These are phyloP conservation scores for Coelastrella sp. DNA, from an alignment of 139 green algal genomes.

Conservation along the genomic window DNA sequence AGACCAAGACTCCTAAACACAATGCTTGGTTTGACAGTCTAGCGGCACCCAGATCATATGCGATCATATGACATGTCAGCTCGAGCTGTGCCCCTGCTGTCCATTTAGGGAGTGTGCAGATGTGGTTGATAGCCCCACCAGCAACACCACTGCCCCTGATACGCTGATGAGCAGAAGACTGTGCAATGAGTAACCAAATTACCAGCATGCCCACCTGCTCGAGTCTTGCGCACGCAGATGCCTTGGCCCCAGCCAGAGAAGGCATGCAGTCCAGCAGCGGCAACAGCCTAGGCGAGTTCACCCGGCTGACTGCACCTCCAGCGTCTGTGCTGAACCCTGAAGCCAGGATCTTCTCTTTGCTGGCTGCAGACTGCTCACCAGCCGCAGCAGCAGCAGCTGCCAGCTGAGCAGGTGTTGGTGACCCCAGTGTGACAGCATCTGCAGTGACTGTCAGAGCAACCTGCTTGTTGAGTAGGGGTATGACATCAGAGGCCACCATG, in stretches of 20 bases:
- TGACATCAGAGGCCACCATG: constrained; percentile 55
- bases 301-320: constrained; percentile 18
- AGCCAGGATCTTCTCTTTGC: neutral
- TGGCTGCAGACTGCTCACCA: neutral
- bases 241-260: constrained; percentile 84
- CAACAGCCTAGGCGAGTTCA: constrained; percentile 58
- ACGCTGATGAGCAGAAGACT: no score
- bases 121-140: no score
- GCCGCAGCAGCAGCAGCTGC: constrained; percentile 19
- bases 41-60: no score
- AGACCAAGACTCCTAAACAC: no score
- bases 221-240: constrained; percentile 84
- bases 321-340: neutral
- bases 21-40: no score
- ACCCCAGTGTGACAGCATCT: constrained; percentile 50
- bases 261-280: constrained; percentile 65
- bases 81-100: no score
- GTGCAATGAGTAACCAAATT: neutral
- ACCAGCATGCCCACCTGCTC: constrained; percentile 28
- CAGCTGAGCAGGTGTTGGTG: neutral
- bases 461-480: constrained; percentile 65
- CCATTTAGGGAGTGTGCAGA: no score
- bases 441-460: constrained; percentile 59
- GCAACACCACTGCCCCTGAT: no score
- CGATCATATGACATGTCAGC: no score